A percentile compares a stretch with the other conserved stretches of the same genome.
phyloP scores from a whole-genome alignment of 1,284 basidiomycete species.

The Tylopilus orsonianus region DNA sequence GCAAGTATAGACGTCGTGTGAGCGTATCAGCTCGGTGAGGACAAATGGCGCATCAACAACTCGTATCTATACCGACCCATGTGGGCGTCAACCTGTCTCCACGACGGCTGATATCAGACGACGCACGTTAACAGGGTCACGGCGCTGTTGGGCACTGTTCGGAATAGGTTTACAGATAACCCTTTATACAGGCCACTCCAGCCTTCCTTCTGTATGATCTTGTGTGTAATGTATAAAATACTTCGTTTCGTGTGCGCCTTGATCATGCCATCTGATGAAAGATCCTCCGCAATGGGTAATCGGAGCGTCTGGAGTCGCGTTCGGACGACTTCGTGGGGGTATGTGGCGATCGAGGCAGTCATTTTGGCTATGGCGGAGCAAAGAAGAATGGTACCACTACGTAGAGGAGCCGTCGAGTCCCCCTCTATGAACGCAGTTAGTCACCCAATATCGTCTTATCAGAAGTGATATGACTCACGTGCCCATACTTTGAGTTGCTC shows the following conservation, averaged over 20 bases:
- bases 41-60: slow-evolving; percentile 64
- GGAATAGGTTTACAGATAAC: slow-evolving; percentile 83
- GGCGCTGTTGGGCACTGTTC: slow-evolving; percentile 92
- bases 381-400: slow-evolving; percentile 71
- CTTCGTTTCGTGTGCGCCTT: slow-evolving; percentile 54
- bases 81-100: not conserved
- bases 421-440: slow-evolving; percentile 41
- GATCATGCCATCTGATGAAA: slow-evolving; percentile 59
- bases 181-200: slow-evolving; percentile 89
- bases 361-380: slow-evolving; percentile 92
- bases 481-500: slow-evolving; percentile 85
- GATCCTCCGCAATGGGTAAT: slow-evolving; percentile 54
- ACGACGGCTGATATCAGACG: not conserved
- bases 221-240: slow-evolving; percentile 69
- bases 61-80: slow-evolving; percentile 49
- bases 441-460: not conserved
- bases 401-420: slow-evolving; percentile 57
- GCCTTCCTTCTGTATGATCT: slow-evolving; percentile 78
- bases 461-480: slow-evolving; percentile 52
- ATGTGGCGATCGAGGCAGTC: slow-evolving; percentile 90
- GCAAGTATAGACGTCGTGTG: slow-evolving; percentile 5
- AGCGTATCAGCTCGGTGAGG: slow-evolving; percentile 23
- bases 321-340: slow-evolving; percentile 94
- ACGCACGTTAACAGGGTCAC: slow-evolving; percentile 94
- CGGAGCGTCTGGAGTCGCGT: slow-evolving; percentile 88